phyloP scores from a whole-genome alignment of 2,329 filamentous ascomycete genomes.

The Metarhizium humberi region DNA sequence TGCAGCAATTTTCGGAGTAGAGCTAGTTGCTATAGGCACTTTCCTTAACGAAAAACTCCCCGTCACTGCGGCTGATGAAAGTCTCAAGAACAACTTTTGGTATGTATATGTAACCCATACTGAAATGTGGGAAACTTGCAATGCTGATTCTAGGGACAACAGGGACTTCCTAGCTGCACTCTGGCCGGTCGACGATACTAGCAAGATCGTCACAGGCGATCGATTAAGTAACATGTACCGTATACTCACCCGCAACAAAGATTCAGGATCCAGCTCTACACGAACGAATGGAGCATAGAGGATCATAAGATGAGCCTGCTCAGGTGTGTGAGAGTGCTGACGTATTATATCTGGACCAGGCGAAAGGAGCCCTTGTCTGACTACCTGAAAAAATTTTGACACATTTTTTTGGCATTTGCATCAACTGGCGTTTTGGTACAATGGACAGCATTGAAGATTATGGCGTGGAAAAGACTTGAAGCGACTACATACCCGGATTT shows the following conservation, averaged over 20 bases:
- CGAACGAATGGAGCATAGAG: slow-evolving; percentile 21
- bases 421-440: slow-evolving; percentile 16
- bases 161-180: slow-evolving; percentile 37
- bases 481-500: slow-evolving; percentile 18
- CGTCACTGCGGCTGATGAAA: slow-evolving; percentile 29
- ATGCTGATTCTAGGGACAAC: not conserved
- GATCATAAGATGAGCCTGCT: not conserved
- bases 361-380: not conserved
- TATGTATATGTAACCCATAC: slow-evolving; percentile 19
- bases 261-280: slow-evolving; percentile 17
- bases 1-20: slow-evolving; percentile 50
- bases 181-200: slow-evolving; percentile 37
- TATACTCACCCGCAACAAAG: slow-evolving; percentile 25
- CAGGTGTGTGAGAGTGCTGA: not conserved
- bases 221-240: slow-evolving; percentile 36
- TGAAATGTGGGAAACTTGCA: slow-evolving; percentile 10
- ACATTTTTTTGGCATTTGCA: slow-evolving; percentile 13
- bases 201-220: slow-evolving; percentile 32
- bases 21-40: slow-evolving; percentile 52
- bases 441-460: slow-evolving; percentile 12
- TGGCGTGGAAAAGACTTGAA: slow-evolving; percentile 11
- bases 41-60: slow-evolving; percentile 44
- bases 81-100: slow-evolving; percentile 42
- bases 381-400: not conserved
- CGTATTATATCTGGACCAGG: not conserved